Evolutionary conservation across 495 filamentous ascomycete genomes (phyloP), one percentile per base, ranked within the genome.

Genomic region (Penicillium verhagenii): DNA sequence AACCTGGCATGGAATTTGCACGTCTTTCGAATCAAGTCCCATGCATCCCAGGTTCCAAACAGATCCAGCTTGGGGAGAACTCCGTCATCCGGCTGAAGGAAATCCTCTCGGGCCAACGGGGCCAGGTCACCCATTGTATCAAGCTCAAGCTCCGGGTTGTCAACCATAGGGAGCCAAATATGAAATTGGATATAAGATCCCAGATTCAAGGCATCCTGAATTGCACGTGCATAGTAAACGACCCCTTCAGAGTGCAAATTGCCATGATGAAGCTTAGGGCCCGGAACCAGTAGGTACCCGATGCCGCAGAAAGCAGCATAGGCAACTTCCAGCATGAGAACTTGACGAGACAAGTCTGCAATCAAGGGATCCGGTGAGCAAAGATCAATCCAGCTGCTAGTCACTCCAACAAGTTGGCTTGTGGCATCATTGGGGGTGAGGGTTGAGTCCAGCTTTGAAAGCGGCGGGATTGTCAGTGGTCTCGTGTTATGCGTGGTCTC

Each of bases 231-330:
- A 78, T 92, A 97, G 62, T 90, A 88, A 3, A 83, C 65, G 7
- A 85, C 28, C 2, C 80, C 77, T 38, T 77, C 73, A 0, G 75
- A 73, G 51, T 76, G 65, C 35, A 74, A 57, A 16, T 53, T 63
- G 18, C 76, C 69, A 66, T 81, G 68, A 58, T 79, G 65, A 64
- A 84, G 53, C 53, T 76, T 79, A 1, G 92, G 94, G 4, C 91
- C 90, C 3, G 85, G 86, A 26, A 97, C 74, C 50, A 97, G 75
- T 35, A 99, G 79, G 67, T 88, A 95, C 19, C 83, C 84, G 55
- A 92, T 79, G 14, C 94, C 94, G 66, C 91, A 96, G 73, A 97
- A 99, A 46, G 89, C 90, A 31, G 94, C 95, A 70, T 97, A 99
- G 19, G 89, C 86, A 16, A 97, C 82, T 61, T 99, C 94, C 48